Evolutionary conservation across 1,139 yeast species (phyloP).

Genomic region (Debaryomycetaceae sp.): DNA sequence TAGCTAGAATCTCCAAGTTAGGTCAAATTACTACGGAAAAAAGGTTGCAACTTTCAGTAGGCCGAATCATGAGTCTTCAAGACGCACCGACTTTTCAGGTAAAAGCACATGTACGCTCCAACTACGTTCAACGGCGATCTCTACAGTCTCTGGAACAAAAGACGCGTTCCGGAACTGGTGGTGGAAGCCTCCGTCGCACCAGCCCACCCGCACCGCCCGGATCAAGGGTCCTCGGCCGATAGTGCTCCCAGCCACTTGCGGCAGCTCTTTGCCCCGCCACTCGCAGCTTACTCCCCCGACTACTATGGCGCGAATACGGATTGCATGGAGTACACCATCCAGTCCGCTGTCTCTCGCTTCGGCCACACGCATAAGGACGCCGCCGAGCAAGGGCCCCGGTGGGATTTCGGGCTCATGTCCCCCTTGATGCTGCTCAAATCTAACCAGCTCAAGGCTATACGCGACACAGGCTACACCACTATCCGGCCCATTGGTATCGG

Average conservation of each 20-base stretch:
- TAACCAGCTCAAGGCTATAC: conserved; percentile 30
- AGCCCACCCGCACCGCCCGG: background rate
- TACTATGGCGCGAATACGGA: conserved; percentile 35
- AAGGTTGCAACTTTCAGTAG: too few relatives aligned
- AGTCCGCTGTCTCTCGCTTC: conserved; percentile 7
- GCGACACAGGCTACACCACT: conserved; percentile 37
- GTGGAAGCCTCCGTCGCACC: background rate
- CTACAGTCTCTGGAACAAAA: conserved; percentile 29
- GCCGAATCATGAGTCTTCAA: too few relatives aligned
- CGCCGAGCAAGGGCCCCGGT: conserved; percentile 3
- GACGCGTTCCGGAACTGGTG: background rate
- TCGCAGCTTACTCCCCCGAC: conserved; percentile 42
- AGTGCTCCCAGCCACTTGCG: conserved; percentile 9
- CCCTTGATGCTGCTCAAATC: conserved; percentile 26
- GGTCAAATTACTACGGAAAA: background rate
- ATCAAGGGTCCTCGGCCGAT: background rate
- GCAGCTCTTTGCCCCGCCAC: conserved; percentile 36
- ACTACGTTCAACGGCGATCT: conserved; percentile 31
- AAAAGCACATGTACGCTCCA: conserved; percentile 33
- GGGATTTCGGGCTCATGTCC: conserved; percentile 3
- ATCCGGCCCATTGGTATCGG: conserved; percentile 47
- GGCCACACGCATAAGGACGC: background rate
- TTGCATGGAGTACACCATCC: conserved; percentile 22
- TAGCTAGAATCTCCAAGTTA: background rate
- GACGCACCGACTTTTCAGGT: too few relatives aligned